Evolutionary conservation across 371 early-diverging fungal genomes (phyloP).

Genomic region (Blastocladiella emersonii): DNA sequence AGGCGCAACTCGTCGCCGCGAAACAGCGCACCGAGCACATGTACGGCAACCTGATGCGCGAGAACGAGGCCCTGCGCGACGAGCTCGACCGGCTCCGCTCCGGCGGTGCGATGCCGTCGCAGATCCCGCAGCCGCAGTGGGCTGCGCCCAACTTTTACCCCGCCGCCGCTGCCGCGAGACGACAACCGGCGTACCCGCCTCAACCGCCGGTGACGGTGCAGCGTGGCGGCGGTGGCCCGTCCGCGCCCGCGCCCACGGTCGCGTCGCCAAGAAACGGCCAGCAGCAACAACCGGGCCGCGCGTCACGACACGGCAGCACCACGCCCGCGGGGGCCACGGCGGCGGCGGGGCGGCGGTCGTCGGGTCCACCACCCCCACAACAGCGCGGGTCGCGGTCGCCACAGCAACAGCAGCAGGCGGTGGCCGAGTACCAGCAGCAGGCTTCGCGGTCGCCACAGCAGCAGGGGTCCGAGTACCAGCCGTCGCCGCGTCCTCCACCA

Average conservation of each 20-base stretch:
- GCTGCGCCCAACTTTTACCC: no score
- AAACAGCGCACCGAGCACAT: background rate
- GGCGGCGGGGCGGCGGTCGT: no score
- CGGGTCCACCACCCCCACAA: no score
- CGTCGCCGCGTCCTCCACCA: background rate
- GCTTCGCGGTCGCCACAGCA: background rate
- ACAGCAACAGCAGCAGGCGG: background rate
- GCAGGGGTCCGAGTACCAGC: background rate
- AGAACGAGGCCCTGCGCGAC: slow-evolving; percentile 1
- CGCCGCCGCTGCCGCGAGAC: background rate
- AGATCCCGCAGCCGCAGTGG: no score
- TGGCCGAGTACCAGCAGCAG: background rate
- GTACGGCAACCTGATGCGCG: slow-evolving; percentile 1
- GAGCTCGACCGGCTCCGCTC: background rate
- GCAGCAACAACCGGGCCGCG: no score
- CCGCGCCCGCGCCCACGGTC: no score
- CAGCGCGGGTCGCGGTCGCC: no score
- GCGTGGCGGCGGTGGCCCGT: background rate
- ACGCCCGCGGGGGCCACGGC: no score
- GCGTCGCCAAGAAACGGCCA: no score
- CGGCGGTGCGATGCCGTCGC: background rate
- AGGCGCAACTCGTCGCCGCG: background rate
- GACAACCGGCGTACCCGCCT: background rate
- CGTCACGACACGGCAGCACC: no score
- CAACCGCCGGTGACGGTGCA: background rate